A percentile compares a stretch with the other conserved stretches of the same genome.
These are phyloP conservation scores for Arthroderma sp. DNA, from an alignment of 2,329 filamentous ascomycete genomes.

Conservation along the genomic window DNA sequence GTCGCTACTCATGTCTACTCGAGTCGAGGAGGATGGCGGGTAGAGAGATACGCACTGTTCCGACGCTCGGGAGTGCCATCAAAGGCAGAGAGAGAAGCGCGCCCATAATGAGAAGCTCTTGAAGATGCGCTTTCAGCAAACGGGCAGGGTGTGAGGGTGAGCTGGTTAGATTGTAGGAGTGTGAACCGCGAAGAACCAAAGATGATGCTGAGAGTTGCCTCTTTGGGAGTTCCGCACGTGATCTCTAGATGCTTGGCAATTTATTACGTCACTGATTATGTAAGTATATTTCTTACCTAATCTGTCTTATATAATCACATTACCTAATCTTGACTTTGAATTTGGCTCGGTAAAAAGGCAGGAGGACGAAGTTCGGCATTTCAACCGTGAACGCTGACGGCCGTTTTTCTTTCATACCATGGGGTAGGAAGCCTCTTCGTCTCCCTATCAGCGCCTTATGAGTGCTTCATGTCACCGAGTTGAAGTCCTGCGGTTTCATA, in stretches of 20 bases:
- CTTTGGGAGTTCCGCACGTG: neutral
- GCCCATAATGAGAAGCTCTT: slow-evolving; percentile 52
- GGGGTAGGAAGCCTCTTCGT: neutral
- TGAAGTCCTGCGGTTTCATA: neutral
- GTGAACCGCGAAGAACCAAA: neutral
- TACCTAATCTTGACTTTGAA: neutral
- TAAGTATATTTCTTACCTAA: neutral
- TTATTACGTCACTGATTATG: neutral
- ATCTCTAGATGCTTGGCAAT: neutral
- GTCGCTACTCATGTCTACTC: neutral
- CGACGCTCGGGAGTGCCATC: slow-evolving; percentile 71
- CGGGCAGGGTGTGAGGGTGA: neutral
- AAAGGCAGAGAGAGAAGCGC: slow-evolving; percentile 81
- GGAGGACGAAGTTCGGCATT: neutral
- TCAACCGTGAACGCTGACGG: neutral
- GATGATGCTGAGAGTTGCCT: neutral
- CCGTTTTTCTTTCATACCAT: neutral
- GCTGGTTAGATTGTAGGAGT: neutral
- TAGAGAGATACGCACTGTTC: slow-evolving; percentile 54
- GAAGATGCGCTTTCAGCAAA: neutral
- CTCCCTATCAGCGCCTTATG: neutral
- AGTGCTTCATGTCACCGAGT: neutral
- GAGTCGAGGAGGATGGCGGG: neutral
- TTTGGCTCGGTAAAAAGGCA: neutral
- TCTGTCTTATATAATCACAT: neutral